Conservation (phyloP, 306 rosid species). For the Malus orientalis region DNA sequence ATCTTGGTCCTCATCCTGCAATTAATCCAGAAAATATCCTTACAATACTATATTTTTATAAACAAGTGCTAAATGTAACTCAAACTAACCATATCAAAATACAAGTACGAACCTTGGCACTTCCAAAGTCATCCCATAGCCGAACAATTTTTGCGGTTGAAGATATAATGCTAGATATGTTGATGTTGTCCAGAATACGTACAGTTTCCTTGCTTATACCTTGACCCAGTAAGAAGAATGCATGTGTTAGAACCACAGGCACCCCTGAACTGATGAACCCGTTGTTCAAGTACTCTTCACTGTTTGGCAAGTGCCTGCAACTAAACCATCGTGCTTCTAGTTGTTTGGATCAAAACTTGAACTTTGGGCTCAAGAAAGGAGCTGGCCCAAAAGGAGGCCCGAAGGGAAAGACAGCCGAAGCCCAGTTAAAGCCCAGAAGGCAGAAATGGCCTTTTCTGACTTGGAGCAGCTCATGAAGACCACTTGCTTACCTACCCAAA, state of each 20-base stretch:
- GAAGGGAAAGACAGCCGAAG: too few species aligned
- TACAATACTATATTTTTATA: not conserved
- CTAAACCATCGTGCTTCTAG: slow-evolving; percentile 50
- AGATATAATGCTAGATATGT: slow-evolving; percentile 2
- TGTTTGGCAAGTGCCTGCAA: slow-evolving; percentile 27
- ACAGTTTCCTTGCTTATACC: slow-evolving; percentile 18
- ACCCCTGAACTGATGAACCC: slow-evolving; percentile 43
- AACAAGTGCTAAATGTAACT: too few species aligned
- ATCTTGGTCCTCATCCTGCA: slow-evolving; percentile 32
- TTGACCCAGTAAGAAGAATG: slow-evolving; percentile 36
- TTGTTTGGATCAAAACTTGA: too few species aligned
- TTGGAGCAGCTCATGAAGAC: too few species aligned
- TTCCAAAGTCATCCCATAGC: slow-evolving; percentile 27
- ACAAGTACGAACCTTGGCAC: slow-evolving; percentile 5
- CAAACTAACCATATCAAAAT: not conserved
- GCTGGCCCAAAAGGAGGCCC: too few species aligned
- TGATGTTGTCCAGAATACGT: slow-evolving; percentile 18
- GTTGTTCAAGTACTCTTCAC: slow-evolving; percentile 42
- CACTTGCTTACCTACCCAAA: too few species aligned
- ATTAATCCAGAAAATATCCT: not conserved
- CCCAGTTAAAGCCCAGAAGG: too few species aligned
- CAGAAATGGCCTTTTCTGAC: too few species aligned
- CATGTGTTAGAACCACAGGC: slow-evolving; percentile 32
- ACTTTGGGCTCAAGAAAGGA: too few species aligned
- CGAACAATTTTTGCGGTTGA: slow-evolving; percentile 15